Conservation (phyloP, 345 rosid species). For the Bretschneidera sinensis region DNA sequence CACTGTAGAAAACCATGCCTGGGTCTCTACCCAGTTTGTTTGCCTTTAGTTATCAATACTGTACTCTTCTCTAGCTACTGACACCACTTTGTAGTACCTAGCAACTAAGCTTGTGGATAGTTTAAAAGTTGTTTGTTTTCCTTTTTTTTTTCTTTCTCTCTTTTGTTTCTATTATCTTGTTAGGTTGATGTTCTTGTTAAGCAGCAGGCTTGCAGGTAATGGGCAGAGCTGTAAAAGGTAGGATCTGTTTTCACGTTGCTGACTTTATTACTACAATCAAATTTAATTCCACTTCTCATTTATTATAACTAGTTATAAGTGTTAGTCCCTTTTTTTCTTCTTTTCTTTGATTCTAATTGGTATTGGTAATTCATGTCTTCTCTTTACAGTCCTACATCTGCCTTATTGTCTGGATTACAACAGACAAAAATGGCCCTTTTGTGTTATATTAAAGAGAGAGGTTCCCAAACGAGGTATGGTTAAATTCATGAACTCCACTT, state of each 20-base stretch:
- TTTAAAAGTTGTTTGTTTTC: slow-evolving; percentile 2
- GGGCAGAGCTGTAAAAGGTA: slow-evolving; percentile 50
- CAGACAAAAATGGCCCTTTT: too few species aligned
- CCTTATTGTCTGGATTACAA: too few species aligned
- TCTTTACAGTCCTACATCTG: too few species aligned
- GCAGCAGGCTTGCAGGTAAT: slow-evolving; percentile 32
- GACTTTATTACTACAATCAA: slow-evolving; percentile 7
- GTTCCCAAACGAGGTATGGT: too few species aligned
- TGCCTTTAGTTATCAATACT: slow-evolving; percentile 20
- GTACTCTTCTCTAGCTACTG: slow-evolving; percentile 20
- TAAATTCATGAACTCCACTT: too few species aligned
- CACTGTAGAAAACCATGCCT: slow-evolving; percentile 12
- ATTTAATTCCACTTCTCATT: slow-evolving; percentile 8
- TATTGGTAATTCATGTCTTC: slow-evolving; percentile 15
- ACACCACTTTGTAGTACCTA: slow-evolving; percentile 19
- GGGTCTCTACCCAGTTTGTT: slow-evolving; percentile 27
- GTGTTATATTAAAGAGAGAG: too few species aligned
- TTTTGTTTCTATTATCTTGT: slow-evolving; percentile 26
- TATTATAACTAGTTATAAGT: too few species aligned
- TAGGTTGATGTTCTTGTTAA: slow-evolving; percentile 39
- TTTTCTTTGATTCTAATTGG: slow-evolving; percentile 21
- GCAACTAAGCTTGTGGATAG: too few species aligned
- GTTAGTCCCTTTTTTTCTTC: slow-evolving; percentile 12
- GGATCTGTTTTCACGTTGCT: slow-evolving; percentile 35
- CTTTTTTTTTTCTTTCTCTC: slow-evolving; percentile 8